Evolutionary conservation across 371 early-diverging fungal species (phyloP).

Genomic region (Phascolomyces articulosus): DNA sequence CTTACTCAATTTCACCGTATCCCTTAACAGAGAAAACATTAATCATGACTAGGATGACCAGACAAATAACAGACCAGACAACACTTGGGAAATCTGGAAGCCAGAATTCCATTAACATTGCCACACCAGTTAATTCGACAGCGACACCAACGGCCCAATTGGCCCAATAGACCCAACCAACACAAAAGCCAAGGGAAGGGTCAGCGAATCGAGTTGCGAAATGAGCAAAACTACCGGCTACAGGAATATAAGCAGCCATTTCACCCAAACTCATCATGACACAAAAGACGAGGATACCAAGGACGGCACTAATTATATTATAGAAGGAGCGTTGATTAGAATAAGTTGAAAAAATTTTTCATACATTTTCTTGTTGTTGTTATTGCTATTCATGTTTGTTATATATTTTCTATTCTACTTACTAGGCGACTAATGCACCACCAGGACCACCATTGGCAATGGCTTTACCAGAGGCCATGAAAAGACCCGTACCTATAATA

Average conservation of each 20-base stretch:
- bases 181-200: conserved; percentile 78
- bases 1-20: conserved; percentile 66
- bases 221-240: conserved; percentile 83
- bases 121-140: conserved; percentile 26
- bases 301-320: conserved; percentile 31
- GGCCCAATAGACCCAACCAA: conserved; percentile 82
- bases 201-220: conserved; percentile 87
- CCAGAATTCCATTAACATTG: conserved; percentile 71
- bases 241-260: conserved; percentile 85
- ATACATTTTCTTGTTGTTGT: too few species aligned
- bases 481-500: conserved; percentile 78
- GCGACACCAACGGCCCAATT: conserved; percentile 87
- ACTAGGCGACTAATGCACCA: conserved; percentile 73
- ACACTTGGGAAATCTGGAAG: conserved; percentile 57
- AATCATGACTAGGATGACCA: conserved; percentile 60
- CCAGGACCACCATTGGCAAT: conserved; percentile 77
- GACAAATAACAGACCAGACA: conserved; percentile 65
- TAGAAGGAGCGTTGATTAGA: neutral
- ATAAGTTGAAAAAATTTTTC: too few species aligned
- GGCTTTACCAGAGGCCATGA: conserved; percentile 83
- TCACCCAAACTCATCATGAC: conserved; percentile 87
- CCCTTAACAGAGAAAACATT: conserved; percentile 72
- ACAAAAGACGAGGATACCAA: conserved; percentile 85
- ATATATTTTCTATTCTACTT: neutral
- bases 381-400: too few species aligned